phyloP scores from a whole-genome alignment of 495 filamentous ascomycete genomes.

The Aspergillus nidulans region DNA sequence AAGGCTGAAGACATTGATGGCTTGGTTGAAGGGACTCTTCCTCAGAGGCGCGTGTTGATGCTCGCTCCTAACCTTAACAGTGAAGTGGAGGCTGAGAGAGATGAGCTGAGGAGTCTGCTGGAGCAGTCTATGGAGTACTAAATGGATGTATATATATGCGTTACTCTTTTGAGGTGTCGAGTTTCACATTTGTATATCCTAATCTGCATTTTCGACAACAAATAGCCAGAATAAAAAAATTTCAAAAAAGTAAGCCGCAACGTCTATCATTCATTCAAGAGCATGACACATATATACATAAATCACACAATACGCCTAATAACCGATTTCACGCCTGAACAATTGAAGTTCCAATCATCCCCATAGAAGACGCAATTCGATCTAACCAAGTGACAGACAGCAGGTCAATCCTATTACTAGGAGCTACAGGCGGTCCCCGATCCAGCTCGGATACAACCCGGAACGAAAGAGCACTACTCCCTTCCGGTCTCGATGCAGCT shows the following conservation, averaged over 20 bases:
- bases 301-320: too few species aligned
- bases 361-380: conserved; percentile 29
- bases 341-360: conserved; percentile 8
- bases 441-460: conserved; percentile 6
- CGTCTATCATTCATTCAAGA: too few species aligned
- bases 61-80: conserved; percentile 77
- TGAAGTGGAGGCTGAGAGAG: conserved; percentile 58
- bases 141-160: not conserved
- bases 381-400: conserved; percentile 33
- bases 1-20: conserved; percentile 64
- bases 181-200: not conserved
- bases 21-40: conserved; percentile 90
- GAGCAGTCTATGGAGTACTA: conserved; percentile 63
- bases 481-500: conserved; percentile 5
- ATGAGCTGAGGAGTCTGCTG: conserved; percentile 59
- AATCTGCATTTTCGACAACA: not conserved
- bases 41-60: conserved; percentile 85
- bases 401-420: conserved; percentile 9
- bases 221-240: not conserved
- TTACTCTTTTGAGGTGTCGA: not conserved
- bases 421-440: conserved; percentile 1
- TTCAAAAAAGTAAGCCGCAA: not conserved
- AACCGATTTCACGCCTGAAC: not conserved
- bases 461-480: conserved; percentile 12
- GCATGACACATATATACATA: too few species aligned